phyloP scores from a whole-genome alignment of 2,329 filamentous ascomycete species.

The Sarocladiaceae sp. region DNA sequence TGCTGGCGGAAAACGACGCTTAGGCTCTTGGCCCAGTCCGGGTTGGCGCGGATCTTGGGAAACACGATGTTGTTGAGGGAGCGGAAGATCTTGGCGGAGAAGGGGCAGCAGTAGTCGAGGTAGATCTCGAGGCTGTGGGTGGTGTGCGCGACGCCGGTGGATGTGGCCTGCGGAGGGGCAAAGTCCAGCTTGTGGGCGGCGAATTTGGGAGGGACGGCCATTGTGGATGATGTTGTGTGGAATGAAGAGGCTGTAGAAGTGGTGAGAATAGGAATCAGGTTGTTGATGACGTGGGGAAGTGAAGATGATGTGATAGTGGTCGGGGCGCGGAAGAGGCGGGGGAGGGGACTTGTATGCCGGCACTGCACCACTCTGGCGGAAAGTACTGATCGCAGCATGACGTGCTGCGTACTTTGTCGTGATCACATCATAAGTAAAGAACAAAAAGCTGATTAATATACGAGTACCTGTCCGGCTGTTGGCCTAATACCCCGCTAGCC shows the following conservation, averaged over 20 bases:
- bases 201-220: conserved; percentile 75
- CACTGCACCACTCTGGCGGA: too few relatives aligned
- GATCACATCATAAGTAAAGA: too few relatives aligned
- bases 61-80: conserved; percentile 63
- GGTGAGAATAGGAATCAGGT: neutral
- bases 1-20: conserved; percentile 84
- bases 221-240: conserved; percentile 26
- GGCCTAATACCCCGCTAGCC: too few relatives aligned
- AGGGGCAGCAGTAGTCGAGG: conserved; percentile 88
- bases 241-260: neutral
- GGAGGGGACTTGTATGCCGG: too few relatives aligned
- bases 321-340: too few relatives aligned
- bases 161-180: conserved; percentile 26
- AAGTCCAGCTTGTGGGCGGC: conserved; percentile 62
- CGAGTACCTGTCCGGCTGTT: too few relatives aligned
- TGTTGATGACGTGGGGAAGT: neutral
- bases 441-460: too few relatives aligned
- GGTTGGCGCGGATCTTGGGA: conserved; percentile 57
- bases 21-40: conserved; percentile 49
- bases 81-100: conserved; percentile 63
- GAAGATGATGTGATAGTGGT: conserved; percentile 1
- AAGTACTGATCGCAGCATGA: too few relatives aligned
- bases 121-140: conserved; percentile 59
- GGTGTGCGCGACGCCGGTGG: conserved; percentile 33
- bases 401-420: too few relatives aligned